Percentiles rank a stretch among this genome's conserved stretches.
Conservation (phyloP, 2,329 filamentous ascomycete genomes). For the Dothiorella sarmentorum region DNA sequence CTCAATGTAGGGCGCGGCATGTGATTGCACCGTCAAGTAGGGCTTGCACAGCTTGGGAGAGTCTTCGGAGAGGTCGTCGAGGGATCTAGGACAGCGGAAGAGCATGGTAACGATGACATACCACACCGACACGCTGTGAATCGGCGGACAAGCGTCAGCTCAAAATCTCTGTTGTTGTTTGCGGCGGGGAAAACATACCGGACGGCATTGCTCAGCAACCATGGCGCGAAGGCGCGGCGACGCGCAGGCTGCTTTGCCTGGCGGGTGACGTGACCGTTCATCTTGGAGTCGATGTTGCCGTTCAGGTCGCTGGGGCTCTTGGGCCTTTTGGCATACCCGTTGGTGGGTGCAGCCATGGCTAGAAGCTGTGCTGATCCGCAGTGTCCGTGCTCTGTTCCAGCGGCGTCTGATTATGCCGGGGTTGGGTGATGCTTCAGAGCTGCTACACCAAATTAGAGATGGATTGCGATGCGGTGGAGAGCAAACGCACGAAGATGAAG, state of each 20-base stretch:
- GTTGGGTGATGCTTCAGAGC: not conserved
- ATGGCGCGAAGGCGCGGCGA: conserved; percentile 26
- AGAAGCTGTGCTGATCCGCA: conserved; percentile 20
- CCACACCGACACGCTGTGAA: conserved; percentile 71
- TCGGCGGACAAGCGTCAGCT: conserved; percentile 1
- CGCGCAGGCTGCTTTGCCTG: conserved; percentile 21
- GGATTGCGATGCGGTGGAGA: not conserved
- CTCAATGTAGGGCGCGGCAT: conserved; percentile 68
- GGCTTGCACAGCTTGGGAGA: conserved; percentile 79
- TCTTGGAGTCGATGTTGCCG: conserved; percentile 24
- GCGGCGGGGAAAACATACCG: conserved; percentile 26
- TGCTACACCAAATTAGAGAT: not conserved
- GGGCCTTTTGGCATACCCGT: conserved; percentile 36
- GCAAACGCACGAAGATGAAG: not conserved
- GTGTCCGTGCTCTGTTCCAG: conserved; percentile 11
- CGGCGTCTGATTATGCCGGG: not conserved
- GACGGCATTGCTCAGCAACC: conserved; percentile 32
- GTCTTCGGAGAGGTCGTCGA: conserved; percentile 63
- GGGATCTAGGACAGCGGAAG: conserved; percentile 74
- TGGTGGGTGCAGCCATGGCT: conserved; percentile 37
- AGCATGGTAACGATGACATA: conserved; percentile 76
- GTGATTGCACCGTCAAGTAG: conserved; percentile 66
- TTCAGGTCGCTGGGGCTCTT: conserved; percentile 27
- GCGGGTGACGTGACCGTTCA: conserved; percentile 23
- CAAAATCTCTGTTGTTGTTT: not conserved